A percentile compares a stretch with the other conserved stretches of the same genome.
Conservation (phyloP, 2,329 filamentous ascomycete genomes). For the Aspergillus pseudoglaucus region DNA sequence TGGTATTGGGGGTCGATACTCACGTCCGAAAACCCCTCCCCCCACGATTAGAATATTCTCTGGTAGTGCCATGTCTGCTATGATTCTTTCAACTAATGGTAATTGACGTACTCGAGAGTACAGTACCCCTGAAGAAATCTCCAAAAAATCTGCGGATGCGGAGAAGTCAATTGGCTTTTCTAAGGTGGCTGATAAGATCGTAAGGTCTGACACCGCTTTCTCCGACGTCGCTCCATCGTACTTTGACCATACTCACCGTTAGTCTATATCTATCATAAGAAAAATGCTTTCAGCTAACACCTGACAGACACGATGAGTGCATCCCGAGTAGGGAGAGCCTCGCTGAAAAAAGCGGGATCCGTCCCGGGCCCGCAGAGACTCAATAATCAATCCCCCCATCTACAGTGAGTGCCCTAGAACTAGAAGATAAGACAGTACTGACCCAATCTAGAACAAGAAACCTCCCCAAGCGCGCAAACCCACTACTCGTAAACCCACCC, state of each 20-base stretch:
- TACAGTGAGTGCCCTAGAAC: neutral
- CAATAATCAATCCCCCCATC: neutral
- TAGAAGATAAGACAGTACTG: neutral
- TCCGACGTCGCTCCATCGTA: neutral
- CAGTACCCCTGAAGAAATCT: neutral
- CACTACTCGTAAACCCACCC: slow-evolving; percentile 16
- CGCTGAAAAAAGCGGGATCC: slow-evolving; percentile 17
- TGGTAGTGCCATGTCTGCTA: slow-evolving; percentile 25
- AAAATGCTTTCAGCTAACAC: neutral
- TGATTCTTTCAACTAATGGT: neutral
- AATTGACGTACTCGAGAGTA: too few species aligned
- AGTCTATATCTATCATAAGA: neutral
- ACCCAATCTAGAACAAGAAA: slow-evolving; percentile 8
- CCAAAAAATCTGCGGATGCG: neutral
- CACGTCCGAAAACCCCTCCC: slow-evolving; percentile 39
- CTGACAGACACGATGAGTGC: slow-evolving; percentile 17
- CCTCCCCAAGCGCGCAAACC: slow-evolving; percentile 18
- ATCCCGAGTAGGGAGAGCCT: slow-evolving; percentile 15
- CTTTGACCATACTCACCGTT: neutral
- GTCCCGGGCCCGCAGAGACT: slow-evolving; percentile 12
- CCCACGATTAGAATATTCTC: slow-evolving; percentile 36
- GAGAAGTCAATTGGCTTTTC: neutral
- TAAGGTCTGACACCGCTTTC: neutral
- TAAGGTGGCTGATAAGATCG: neutral
- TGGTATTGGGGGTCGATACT: slow-evolving; percentile 8